Evolutionary conservation across 2,329 filamentous ascomycete genomes (phyloP).

Genomic region (Helotiales sp.): DNA sequence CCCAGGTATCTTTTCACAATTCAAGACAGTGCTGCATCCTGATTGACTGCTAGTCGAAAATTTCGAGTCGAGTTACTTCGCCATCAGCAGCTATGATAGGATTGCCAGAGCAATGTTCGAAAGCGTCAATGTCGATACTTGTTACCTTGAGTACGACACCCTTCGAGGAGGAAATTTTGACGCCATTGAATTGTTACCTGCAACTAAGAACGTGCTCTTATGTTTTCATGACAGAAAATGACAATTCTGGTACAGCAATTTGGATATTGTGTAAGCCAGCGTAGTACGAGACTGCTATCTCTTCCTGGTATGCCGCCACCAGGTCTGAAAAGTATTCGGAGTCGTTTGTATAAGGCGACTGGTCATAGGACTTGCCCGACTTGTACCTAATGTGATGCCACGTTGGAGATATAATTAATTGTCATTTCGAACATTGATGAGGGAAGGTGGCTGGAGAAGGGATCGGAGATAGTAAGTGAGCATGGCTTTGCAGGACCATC

Average conservation of each 20-base stretch:
- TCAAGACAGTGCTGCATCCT: too few species aligned
- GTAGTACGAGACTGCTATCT: slow-evolving; percentile 5
- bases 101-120: neutral
- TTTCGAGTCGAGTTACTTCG: neutral
- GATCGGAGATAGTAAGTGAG: neutral
- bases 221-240: neutral
- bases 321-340: slow-evolving; percentile 4
- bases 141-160: neutral
- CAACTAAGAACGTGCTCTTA: too few species aligned
- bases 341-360: neutral
- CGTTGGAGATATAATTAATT: neutral
- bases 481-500: neutral
- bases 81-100: neutral
- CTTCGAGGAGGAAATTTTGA: too few species aligned
- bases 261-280: slow-evolving; percentile 9
- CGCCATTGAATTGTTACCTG: too few species aligned
- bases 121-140: neutral
- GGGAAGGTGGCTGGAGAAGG: neutral
- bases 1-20: neutral
- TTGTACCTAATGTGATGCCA: neutral
- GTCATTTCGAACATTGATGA: neutral
- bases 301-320: slow-evolving; percentile 1
- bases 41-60: too few species aligned
- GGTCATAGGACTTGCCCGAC: neutral
- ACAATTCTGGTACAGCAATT: slow-evolving; percentile 9